Base-by-base conservation (phyloP, 805 yeast species). In the Candida takata region DNA sequence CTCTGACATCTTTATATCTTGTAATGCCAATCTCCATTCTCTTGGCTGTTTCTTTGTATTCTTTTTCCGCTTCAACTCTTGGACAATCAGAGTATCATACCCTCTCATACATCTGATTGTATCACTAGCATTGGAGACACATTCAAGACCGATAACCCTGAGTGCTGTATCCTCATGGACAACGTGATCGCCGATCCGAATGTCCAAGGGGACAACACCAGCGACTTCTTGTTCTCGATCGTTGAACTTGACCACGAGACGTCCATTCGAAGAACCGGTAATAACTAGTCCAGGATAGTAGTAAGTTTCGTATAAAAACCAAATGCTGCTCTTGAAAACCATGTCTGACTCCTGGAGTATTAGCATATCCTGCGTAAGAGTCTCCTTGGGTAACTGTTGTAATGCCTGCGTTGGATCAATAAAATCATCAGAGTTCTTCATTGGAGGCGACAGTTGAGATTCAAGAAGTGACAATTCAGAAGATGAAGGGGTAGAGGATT, bases 91-190 rank as follows among this genome's bases (percentile, higher is more conserved):
- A 0, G 65, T 59, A 48, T 77, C 77, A 47, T 62, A 79, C 0
- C 87, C 87, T 43, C 86, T 60, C 38, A 76, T 62, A 49, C 86
- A 79, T 33, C 64, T 55, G 6, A 79, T 65, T 1, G 44, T 43
- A 13, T 52, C 46, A 2, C 45, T 39, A 8, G 30, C 33, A 2
- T 33, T 24, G 11, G 40, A 41, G 21, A 29, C 35, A 36, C 57
- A 54, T 25, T 56, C 60, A 24, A 79, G 51, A 0, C 78, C 83
- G 2, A 69, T 62, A 3, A 79, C 73, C 6, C 42, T 36, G 45
- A 64, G 74, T 6, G 51, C 51, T 7, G 53, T 48, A 13, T 60
- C 57, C 11, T 58, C 54, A 21, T 67, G 43, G 12, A 58, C 57
- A 1, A 80, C 64, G 1, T 39, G 48, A 43, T 80, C 86, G 3